phyloP scores from a whole-genome alignment of 1,284 basidiomycete genomes.

The Pholiota adiposa region DNA sequence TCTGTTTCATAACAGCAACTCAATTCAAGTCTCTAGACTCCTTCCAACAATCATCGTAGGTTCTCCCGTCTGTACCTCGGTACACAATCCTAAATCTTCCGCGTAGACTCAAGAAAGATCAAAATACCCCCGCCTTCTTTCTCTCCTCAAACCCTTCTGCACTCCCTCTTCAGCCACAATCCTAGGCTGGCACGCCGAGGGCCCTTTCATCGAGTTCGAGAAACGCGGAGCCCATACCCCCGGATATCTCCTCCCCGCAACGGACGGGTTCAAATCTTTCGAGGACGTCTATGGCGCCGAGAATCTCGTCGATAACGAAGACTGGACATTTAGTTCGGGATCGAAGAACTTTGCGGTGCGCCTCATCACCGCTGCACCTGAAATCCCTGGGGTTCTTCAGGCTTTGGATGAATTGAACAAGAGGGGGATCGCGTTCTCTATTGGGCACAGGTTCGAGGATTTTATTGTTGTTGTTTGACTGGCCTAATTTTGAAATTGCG shows the following conservation, averaged over 20 bases:
- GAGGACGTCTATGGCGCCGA: constrained; percentile 75
- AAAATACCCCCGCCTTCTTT: constrained; percentile 69
- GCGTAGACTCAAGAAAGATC: constrained; percentile 74
- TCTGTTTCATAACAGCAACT: constrained; percentile 4
- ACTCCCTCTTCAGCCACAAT: constrained; percentile 66
- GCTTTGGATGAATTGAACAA: constrained; percentile 64
- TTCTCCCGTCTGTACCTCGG: constrained; percentile 15
- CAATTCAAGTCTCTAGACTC: constrained; percentile 43
- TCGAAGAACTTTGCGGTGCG: constrained; percentile 63
- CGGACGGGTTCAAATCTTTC: constrained; percentile 63
- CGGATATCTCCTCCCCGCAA: constrained; percentile 68
- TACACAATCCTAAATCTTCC: constrained; percentile 4
- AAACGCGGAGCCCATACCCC: constrained; percentile 84
- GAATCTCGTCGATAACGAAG: constrained; percentile 64
- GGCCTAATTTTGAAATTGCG: neutral
- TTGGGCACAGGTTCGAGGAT: constrained; percentile 78
- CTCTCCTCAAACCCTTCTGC: constrained; percentile 65
- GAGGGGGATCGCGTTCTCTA: constrained; percentile 78
- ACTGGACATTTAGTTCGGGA: constrained; percentile 60
- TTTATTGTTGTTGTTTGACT: neutral
- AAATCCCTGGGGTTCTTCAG: constrained; percentile 80
- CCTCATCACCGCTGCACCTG: constrained; percentile 87
- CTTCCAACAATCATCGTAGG: constrained; percentile 80
- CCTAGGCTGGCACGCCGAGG: constrained; percentile 90
- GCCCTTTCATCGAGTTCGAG: constrained; percentile 81